Evolutionary conservation across 768 basidiomycete genomes (phyloP).

Genomic region (Russula olivacea): DNA sequence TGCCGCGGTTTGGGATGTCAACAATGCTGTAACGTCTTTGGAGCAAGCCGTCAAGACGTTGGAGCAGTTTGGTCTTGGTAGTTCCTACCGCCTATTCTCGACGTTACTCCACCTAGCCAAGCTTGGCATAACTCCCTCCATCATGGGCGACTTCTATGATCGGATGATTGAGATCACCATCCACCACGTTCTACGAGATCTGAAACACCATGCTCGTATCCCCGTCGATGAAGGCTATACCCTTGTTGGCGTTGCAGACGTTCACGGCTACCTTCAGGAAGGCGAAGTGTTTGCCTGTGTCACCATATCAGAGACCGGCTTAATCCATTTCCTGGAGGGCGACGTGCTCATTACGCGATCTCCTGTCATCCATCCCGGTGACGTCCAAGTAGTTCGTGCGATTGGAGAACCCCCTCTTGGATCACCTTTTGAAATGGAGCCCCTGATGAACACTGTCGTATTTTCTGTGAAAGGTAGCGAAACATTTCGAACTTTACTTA

Average conservation of each 20-base stretch:
- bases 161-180: constrained; percentile 49
- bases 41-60: constrained; percentile 44
- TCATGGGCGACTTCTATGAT: constrained; percentile 43
- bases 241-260: constrained; percentile 67
- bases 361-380: constrained; percentile 65
- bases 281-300: constrained; percentile 60
- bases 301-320: constrained; percentile 36
- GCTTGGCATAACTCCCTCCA: constrained; percentile 37
- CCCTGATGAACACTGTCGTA: constrained; percentile 56
- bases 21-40: constrained; percentile 40
- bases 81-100: constrained; percentile 50
- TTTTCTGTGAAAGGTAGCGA: constrained; percentile 52
- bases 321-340: constrained; percentile 46
- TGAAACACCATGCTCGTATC: constrained; percentile 62
- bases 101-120: constrained; percentile 46
- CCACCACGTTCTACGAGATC: constrained; percentile 57
- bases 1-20: constrained; percentile 43
- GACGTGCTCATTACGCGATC: constrained; percentile 54
- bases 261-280: constrained; percentile 46
- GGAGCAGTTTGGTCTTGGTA: constrained; percentile 51
- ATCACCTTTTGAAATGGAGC: constrained; percentile 48
- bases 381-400: constrained; percentile 53
- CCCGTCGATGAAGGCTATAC: constrained; percentile 60
- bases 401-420: constrained; percentile 53
- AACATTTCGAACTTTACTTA: not conserved